Conservation (phyloP, 164 flowering plant species). For the Aristolochia contorta region DNA sequence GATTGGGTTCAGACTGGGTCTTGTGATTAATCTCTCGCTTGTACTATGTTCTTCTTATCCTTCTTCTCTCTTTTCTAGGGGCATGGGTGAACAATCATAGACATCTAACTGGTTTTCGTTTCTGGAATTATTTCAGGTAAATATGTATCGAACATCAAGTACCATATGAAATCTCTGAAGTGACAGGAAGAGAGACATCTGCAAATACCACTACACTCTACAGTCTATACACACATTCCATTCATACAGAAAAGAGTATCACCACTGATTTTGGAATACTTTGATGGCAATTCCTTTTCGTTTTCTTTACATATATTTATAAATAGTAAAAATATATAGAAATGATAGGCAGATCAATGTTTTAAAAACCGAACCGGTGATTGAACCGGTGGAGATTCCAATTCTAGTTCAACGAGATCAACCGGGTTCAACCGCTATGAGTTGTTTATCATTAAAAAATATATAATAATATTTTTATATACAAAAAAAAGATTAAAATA, state of each 20-base stretch:
- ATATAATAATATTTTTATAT: too few species aligned
- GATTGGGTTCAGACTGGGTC: not conserved
- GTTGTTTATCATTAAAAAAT: too few species aligned
- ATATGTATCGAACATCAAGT: not conserved
- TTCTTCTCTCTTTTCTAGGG: too few species aligned
- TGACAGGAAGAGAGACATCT: too few species aligned
- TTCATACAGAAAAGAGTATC: conserved; percentile 10
- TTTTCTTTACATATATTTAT: not conserved
- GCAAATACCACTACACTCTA: conserved; percentile 3
- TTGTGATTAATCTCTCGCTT: not conserved
- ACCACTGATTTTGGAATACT: conserved; percentile 10
- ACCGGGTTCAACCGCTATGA: too few species aligned
- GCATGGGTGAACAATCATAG: not conserved
- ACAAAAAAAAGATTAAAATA: too few species aligned
- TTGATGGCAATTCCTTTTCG: not conserved
- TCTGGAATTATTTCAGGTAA: conserved; percentile 1
- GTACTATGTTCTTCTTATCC: too few species aligned
- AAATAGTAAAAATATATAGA: not conserved
- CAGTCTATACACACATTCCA: conserved; percentile 7
- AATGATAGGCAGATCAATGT: not conserved
- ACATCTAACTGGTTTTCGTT: not conserved
- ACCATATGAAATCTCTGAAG: not conserved
- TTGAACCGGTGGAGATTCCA: too few species aligned
- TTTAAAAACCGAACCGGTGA: too few species aligned
- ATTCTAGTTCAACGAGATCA: too few species aligned